phyloP scores from a whole-genome alignment of 2,329 filamentous ascomycete genomes.

The Blastomyces parvus region DNA sequence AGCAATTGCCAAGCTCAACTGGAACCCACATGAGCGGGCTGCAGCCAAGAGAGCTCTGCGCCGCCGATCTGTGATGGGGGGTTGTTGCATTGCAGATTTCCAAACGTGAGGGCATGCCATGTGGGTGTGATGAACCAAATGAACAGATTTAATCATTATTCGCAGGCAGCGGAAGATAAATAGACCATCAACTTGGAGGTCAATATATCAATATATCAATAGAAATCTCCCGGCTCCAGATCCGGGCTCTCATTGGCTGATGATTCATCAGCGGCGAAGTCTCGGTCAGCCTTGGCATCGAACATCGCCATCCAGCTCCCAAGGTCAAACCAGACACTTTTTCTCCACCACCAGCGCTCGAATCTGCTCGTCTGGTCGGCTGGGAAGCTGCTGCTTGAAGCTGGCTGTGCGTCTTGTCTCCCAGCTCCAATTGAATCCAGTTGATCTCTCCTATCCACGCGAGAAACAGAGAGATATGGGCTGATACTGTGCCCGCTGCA shows the following conservation, averaged over 20 bases:
- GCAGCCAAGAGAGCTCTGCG: not conserved
- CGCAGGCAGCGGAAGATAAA: too few relatives aligned
- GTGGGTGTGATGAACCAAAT: not conserved
- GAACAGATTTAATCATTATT: not conserved
- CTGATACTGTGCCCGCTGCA: not conserved
- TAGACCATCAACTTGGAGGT: not conserved
- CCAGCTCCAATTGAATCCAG: not conserved
- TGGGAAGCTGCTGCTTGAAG: too few relatives aligned
- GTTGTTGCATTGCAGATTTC: not conserved
- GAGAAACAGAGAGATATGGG: not conserved
- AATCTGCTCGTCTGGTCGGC: not conserved
- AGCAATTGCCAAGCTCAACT: constrained; percentile 3
- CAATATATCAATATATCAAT: too few relatives aligned
- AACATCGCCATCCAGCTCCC: not conserved
- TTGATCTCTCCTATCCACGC: not conserved
- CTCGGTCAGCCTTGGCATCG: not conserved
- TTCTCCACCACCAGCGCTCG: not conserved
- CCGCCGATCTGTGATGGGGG: not conserved
- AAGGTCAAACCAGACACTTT: not conserved
- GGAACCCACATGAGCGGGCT: not conserved
- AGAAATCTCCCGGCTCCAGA: too few relatives aligned
- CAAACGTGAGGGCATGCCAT: not conserved
- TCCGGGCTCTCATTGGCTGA: not conserved
- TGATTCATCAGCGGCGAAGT: not conserved
- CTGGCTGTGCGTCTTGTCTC: not conserved